Percentiles rank a stretch among this genome's conserved stretches.
Evolutionary conservation across 768 basidiomycete genomes (phyloP).

Genomic region (Auriscalpium orientale): DNA sequence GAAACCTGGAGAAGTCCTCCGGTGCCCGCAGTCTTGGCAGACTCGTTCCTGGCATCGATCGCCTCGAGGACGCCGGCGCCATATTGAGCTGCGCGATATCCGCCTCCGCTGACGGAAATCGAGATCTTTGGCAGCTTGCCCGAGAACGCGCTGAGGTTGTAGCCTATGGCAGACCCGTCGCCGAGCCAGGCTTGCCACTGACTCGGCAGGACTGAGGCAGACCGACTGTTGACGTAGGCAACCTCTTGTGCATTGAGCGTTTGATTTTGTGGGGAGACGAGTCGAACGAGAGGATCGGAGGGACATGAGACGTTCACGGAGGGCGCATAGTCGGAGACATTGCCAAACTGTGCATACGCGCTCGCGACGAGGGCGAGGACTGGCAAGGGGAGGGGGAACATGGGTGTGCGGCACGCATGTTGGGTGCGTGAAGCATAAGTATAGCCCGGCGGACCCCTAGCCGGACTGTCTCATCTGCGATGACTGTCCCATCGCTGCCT

Average conservation of each 20-base stretch:
- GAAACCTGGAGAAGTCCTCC: conserved; percentile 67
- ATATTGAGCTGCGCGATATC: conserved; percentile 59
- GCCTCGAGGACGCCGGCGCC: conserved; percentile 53
- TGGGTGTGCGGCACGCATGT: background rate
- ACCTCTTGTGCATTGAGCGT: conserved; percentile 41
- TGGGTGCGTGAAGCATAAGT: background rate
- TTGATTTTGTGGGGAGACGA: conserved; percentile 44
- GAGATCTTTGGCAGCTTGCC: conserved; percentile 44
- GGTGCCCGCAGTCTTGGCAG: conserved; percentile 49
- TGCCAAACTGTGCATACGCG: background rate
- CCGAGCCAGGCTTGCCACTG: conserved; percentile 59
- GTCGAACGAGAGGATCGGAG: conserved; percentile 40
- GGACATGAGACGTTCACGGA: conserved; percentile 42
- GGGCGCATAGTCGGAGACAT: conserved; percentile 46
- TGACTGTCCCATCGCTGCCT: too few relatives aligned
- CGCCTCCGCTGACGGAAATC: conserved; percentile 65
- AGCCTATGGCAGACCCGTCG: conserved; percentile 44
- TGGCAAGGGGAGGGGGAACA: background rate
- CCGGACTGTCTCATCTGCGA: background rate
- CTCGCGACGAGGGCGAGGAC: background rate
- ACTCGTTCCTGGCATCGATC: conserved; percentile 53
- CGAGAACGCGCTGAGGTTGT: conserved; percentile 37
- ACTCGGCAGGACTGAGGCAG: conserved; percentile 30
- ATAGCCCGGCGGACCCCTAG: background rate
- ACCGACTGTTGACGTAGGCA: conserved; percentile 39